Percentiles rank a stretch among this genome's conserved stretches.
phyloP scores from a whole-genome alignment of 768 basidiomycete genomes.

The Pleurotus eryngii region DNA sequence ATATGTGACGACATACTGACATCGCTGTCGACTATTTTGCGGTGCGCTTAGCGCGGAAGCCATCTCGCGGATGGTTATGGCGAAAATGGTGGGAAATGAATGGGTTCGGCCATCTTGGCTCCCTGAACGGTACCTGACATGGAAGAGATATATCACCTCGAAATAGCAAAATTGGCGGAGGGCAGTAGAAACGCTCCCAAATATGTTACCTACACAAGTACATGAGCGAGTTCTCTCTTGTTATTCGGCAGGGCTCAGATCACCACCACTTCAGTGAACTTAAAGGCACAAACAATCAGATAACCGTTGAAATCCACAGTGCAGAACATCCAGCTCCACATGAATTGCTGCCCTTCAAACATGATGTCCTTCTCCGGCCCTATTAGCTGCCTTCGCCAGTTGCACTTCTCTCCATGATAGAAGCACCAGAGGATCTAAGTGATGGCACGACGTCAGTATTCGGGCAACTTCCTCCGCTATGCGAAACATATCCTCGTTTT shows the following conservation, averaged over 20 bases:
- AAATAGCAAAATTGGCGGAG: too few species aligned
- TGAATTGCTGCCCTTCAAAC: background rate
- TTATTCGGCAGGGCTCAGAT: background rate
- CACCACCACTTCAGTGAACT: background rate
- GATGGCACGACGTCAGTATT: background rate
- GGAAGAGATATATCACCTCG: slow-evolving; percentile 2
- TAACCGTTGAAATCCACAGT: background rate
- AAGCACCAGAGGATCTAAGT: slow-evolving; percentile 5
- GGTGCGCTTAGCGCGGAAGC: slow-evolving; percentile 6
- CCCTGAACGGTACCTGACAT: slow-evolving; percentile 9
- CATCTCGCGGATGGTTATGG: slow-evolving; percentile 9
- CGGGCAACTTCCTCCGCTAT: background rate
- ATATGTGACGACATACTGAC: background rate
- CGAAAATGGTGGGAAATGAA: slow-evolving; percentile 6
- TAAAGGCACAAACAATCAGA: background rate
- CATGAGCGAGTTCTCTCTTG: background rate
- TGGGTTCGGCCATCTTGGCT: slow-evolving; percentile 9
- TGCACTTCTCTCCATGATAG: background rate
- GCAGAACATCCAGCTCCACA: background rate
- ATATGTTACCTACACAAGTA: too few species aligned
- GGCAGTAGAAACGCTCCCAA: too few species aligned
- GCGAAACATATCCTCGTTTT: slow-evolving; percentile 3
- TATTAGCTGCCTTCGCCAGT: background rate
- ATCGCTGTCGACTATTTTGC: background rate
- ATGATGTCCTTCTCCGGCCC: background rate